Evolutionary conservation across 768 basidiomycete species (phyloP), one percentile per base, ranked within the genome.

Genomic region (Calocera cornea): DNA sequence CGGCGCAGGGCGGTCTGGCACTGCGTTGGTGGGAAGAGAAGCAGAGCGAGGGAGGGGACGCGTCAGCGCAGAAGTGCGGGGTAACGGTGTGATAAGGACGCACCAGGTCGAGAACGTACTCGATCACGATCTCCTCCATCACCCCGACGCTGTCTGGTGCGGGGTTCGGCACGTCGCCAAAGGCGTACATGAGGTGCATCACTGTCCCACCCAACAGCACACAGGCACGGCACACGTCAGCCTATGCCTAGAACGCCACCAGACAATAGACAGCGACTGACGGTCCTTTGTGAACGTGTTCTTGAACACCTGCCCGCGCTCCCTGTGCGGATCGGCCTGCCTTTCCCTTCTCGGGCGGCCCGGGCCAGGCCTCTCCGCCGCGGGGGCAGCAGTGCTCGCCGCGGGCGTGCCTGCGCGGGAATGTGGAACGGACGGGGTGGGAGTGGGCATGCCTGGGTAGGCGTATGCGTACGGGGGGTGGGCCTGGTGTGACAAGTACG

Each of bases 41-140:
- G 50, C 66, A 66, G 12, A 54, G 67, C 71, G 68, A 24, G 54
- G 10, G 22, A 16, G 27, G 36, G 31, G 33, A 64, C 36, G 63
- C 31, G 63, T 64, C 63, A 38, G 17, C 31, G 16, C 63, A 33
- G 33, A 64, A 64, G 33, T 34, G 63, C 63, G 63, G 63, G 36
- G 36, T 33, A 34, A 65, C 0, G 11, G 67, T 14, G 34, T 22
- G 64, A 47, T 7, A 34, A 41, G 54, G 47, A 83, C 92, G 70
- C 74, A 95, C 93, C 12, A 95, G 83, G 72, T 97, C 93, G 34
- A 87, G 85, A 71, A 97, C 90, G 70, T 90, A 94, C 75, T 94
- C 92, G 47, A 93, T 84, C 64, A 95, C 78, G 65, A 95, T 92
- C 74, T 95, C 92, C 74, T 95, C 92, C 90, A 95, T 90, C 41